A percentile compares a stretch with the other conserved stretches of the same genome.
These are phyloP conservation scores for Crithidia thermophila DNA, from an alignment of 208 protist species.

Conservation along the genomic window DNA sequence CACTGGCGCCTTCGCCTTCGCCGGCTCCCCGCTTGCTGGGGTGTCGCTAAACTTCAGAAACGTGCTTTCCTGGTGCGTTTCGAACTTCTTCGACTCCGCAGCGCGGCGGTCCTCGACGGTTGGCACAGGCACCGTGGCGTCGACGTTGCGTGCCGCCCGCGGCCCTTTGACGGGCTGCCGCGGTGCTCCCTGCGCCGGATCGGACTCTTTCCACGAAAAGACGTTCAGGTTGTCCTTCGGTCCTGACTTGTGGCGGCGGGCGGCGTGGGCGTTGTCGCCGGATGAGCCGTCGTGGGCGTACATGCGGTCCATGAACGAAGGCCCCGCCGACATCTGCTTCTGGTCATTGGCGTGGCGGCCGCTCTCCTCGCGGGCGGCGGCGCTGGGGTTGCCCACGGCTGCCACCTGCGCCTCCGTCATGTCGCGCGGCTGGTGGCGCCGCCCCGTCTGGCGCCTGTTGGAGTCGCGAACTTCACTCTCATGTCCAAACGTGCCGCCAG, in stretches of 20 bases:
- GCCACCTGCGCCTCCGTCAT: slow-evolving; percentile 42
- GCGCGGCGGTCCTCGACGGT: slow-evolving; percentile 33
- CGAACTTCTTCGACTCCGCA: slow-evolving; percentile 56
- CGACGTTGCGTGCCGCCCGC: slow-evolving; percentile 8
- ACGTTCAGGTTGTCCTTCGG: slow-evolving; percentile 64
- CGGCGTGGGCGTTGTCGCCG: slow-evolving; percentile 5
- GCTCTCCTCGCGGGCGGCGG: neutral
- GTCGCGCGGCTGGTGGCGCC: slow-evolving; percentile 61
- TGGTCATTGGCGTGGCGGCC: slow-evolving; percentile 30
- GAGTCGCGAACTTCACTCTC: slow-evolving; percentile 55
- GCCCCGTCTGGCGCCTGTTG: slow-evolving; percentile 42
- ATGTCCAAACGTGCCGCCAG: slow-evolving; percentile 39
- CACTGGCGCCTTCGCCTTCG: neutral
- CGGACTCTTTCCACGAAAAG: slow-evolving; percentile 66
- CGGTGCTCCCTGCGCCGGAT: neutral
- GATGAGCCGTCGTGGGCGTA: slow-evolving; percentile 26
- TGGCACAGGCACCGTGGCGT: neutral
- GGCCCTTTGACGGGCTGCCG: neutral
- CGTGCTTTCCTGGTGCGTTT: slow-evolving; percentile 42
- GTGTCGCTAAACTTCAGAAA: slow-evolving; percentile 80
- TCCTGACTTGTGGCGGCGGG: slow-evolving; percentile 18
- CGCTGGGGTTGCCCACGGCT: neutral
- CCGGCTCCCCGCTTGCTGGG: neutral
- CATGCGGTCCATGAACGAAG: slow-evolving; percentile 66
- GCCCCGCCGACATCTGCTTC: slow-evolving; percentile 40